Percentiles rank a stretch among this genome's conserved stretches.
These are phyloP conservation scores for Papiliotrema flavescens DNA, from an alignment of 1,284 basidiomycete species.

Conservation along the genomic window DNA sequence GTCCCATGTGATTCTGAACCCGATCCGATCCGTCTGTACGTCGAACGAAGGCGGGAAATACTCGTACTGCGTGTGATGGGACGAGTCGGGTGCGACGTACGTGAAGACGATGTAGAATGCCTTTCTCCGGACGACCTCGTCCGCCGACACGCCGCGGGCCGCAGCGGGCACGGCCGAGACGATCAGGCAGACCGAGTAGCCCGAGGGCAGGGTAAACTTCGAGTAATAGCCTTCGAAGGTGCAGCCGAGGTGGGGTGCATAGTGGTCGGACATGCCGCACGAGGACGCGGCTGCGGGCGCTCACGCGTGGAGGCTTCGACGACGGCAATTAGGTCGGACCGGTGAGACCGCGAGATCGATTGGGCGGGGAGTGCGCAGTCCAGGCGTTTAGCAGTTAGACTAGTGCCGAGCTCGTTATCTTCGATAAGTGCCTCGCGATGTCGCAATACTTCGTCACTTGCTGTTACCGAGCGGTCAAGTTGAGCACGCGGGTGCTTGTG, in stretches of 20 bases:
- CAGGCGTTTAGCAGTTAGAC: too few relatives aligned
- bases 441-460: too few relatives aligned
- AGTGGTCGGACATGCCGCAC: conserved; percentile 4
- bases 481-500: too few relatives aligned
- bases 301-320: not conserved
- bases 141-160: not conserved
- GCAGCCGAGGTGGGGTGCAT: conserved; percentile 15
- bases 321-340: too few relatives aligned
- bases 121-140: not conserved
- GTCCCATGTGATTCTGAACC: conserved; percentile 21
- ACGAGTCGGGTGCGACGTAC: conserved; percentile 14
- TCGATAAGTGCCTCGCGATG: too few relatives aligned
- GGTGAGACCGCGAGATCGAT: too few relatives aligned
- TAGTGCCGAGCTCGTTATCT: too few relatives aligned
- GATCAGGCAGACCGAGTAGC: conserved; percentile 25
- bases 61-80: conserved; percentile 12
- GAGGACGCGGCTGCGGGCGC: not conserved
- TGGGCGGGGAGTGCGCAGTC: not conserved
- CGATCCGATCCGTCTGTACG: not conserved
- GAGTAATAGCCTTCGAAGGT: conserved; percentile 29
- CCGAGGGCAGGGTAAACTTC: conserved; percentile 24
- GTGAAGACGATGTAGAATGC: conserved; percentile 26
- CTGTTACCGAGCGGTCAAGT: too few relatives aligned
- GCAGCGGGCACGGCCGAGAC: conserved; percentile 21
- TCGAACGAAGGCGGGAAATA: conserved; percentile 16